Evolutionary conservation across 306 rosid species (phyloP).

Genomic region (Vicia villosa): DNA sequence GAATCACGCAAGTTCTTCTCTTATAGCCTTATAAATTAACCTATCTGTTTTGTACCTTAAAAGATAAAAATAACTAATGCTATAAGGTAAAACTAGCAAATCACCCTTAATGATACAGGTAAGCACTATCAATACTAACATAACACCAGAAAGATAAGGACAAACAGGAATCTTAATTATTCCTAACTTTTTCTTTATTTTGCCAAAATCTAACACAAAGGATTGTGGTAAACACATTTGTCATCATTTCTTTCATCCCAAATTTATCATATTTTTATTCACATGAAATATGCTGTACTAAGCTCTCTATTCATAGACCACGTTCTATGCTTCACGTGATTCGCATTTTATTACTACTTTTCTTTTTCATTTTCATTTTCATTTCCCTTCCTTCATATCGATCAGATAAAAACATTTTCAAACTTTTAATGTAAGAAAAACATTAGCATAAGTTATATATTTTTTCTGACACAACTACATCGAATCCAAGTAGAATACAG

Average conservation of each 20-base stretch:
- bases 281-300: not conserved
- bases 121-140: conserved; percentile 11
- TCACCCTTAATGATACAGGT: conserved; percentile 22
- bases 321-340: not conserved
- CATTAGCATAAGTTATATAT: too few relatives aligned
- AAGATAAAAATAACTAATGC: not conserved
- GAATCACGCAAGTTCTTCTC: too few relatives aligned
- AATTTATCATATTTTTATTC: too few relatives aligned
- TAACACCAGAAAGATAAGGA: not conserved
- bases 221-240: not conserved
- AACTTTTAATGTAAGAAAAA: not conserved
- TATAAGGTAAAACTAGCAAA: conserved; percentile 25
- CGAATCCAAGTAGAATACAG: conserved; percentile 1
- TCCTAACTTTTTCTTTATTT: not conserved
- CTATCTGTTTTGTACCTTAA: too few relatives aligned
- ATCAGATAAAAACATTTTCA: not conserved
- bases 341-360: conserved; percentile 10
- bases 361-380: not conserved
- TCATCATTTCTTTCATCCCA: too few relatives aligned
- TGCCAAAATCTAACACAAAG: conserved; percentile 17
- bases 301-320: not conserved
- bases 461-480: conserved; percentile 7
- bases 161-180: not conserved
- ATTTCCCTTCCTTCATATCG: not conserved
- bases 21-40: too few relatives aligned